Evolutionary conservation across 169 alveolate species (phyloP).

Genomic region (Plasmodium yoelii): DNA sequence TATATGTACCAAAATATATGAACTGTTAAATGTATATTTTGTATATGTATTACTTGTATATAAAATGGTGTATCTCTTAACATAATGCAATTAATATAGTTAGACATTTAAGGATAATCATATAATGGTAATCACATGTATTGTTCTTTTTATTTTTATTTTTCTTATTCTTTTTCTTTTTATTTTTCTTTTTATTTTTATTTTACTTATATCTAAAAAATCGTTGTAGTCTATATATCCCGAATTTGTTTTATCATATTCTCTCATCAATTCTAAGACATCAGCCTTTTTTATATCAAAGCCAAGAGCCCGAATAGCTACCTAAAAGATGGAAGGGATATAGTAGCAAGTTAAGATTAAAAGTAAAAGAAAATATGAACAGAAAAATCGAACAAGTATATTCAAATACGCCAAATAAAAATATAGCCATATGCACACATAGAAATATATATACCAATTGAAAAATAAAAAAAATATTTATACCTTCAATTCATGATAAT

Average conservation of each 20-base stretch:
- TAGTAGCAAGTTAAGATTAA: neutral
- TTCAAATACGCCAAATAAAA: neutral
- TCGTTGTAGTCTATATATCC: slow-evolving; percentile 88
- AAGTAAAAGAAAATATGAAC: neutral
- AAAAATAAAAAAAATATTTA: neutral
- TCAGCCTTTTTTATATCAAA: slow-evolving; percentile 97
- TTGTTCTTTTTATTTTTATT: slow-evolving; percentile 56
- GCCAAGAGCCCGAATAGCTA: slow-evolving; percentile 99
- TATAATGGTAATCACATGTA: no score
- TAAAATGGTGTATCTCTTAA: no score
- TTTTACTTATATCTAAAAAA: slow-evolving; percentile 87
- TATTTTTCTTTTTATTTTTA: no score
- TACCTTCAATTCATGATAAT: slow-evolving; percentile 97
- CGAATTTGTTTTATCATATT: slow-evolving; percentile 90
- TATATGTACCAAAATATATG: neutral
- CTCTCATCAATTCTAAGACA: slow-evolving; percentile 90
- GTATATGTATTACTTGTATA: neutral
- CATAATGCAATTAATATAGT: no score
- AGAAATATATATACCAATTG: neutral
- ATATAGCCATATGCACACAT: neutral
- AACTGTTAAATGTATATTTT: neutral
- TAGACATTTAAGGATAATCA: no score
- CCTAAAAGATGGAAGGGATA: slow-evolving; percentile 80
- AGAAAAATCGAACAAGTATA: neutral
- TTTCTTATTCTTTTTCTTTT: no score